Evolutionary conservation across 345 rosid genomes (phyloP).

Genomic region (Bruguiera parviflora): DNA sequence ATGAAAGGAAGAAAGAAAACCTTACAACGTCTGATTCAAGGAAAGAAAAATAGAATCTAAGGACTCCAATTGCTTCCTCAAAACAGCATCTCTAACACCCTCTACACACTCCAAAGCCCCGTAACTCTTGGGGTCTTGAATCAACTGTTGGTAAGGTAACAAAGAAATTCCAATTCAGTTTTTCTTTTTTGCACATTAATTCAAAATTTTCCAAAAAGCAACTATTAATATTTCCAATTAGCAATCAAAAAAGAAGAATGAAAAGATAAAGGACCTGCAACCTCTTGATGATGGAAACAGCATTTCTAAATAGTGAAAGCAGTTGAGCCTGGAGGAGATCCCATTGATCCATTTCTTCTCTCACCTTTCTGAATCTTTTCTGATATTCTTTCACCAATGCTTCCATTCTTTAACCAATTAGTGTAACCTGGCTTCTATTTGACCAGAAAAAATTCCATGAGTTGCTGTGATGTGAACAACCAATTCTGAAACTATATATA

Average conservation of each 20-base stretch:
- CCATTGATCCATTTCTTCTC: slow-evolving; percentile 68
- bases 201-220: not conserved
- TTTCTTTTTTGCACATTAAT: not conserved
- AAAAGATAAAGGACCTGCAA: slow-evolving; percentile 38
- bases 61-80: slow-evolving; percentile 69
- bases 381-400: slow-evolving; percentile 60
- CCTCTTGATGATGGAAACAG: slow-evolving; percentile 65
- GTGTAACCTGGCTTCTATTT: no score
- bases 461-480: no score
- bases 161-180: not conserved
- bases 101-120: slow-evolving; percentile 47
- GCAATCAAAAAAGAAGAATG: not conserved
- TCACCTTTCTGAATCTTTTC: slow-evolving; percentile 53
- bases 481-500: no score
- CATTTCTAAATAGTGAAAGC: slow-evolving; percentile 55
- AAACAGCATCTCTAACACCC: slow-evolving; percentile 53
- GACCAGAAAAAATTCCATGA: no score
- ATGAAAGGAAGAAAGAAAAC: slow-evolving; percentile 3
- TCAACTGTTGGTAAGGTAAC: slow-evolving; percentile 28
- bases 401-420: slow-evolving; percentile 45
- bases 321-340: slow-evolving; percentile 59
- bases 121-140: slow-evolving; percentile 49
- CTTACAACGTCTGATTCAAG: slow-evolving; percentile 56
- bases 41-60: slow-evolving; percentile 51
- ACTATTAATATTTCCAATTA: not conserved